Base-by-base conservation (phyloP, 2,329 filamentous ascomycete species). In the Hirsutella thompsonii region DNA sequence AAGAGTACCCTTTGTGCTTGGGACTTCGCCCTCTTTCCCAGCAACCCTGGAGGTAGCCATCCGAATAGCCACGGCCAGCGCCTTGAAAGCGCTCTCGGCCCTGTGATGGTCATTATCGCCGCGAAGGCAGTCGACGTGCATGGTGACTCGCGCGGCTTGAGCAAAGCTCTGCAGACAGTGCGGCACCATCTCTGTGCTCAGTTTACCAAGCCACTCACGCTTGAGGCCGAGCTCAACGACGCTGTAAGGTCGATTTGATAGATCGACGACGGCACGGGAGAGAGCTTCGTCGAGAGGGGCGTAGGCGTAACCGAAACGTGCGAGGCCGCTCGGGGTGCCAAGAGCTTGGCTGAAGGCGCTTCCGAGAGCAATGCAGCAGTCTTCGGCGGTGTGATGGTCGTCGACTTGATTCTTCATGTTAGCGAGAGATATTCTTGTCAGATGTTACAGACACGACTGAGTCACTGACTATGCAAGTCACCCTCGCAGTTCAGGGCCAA, bases 321-420 rank as follows among this genome's bases (percentile, higher is more conserved):
- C 83, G 38, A 96, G 78, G 16, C 90, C 92, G 21, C 81, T 72
- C 8, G 83, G 83, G 9, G 76, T 76, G 47, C 83, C 81, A 34
- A 98, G 76, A 14, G 89, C 86, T 38, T 72, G 62, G 55, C 83
- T 83, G 66, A 96, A 95, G 43, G 88, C 87, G 51, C 73, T 70
- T 38, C 92, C 92, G 19, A 98, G 78, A 13, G 90, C 87, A 49
- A 98, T 82, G 66, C 86, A 95, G 44, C 86, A 83, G 60, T 98
- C 92, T 70, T 98, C 92, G 48, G 89, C 83, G 8, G 90, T 95
- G 74, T 98, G 92, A 68, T 98, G 92, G 72, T 96, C 92, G 67
- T 98, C 92, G 61, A 98, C 88, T 90, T 46, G 13, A 46, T 26
- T n/a, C 11, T 5, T 13, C 3, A 21, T 23, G 10, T 20, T 6